Percentiles rank a stretch among this genome's conserved stretches.
Conservation (phyloP, 768 basidiomycete species). For the Pleurotus ostreatus region DNA sequence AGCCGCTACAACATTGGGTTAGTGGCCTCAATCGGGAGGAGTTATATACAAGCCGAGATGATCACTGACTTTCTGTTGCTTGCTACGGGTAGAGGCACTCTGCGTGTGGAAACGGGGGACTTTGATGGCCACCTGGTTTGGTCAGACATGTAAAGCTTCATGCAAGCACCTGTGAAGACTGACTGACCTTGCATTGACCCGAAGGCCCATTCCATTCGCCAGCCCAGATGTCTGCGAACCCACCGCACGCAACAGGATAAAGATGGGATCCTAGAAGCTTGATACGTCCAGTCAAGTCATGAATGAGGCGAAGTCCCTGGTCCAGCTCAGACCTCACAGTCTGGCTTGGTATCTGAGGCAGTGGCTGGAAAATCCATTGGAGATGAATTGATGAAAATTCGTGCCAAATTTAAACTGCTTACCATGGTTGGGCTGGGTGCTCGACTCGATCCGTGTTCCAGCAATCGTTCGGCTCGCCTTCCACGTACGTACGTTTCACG, state of each 20-base stretch:
- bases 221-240: slow-evolving; percentile 1
- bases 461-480: neutral
- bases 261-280: neutral
- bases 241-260: slow-evolving; percentile 4
- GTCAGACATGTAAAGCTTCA: neutral
- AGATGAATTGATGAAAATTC: neutral
- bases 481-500: neutral
- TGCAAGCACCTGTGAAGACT: neutral
- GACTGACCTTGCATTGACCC: neutral
- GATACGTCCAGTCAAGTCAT: neutral
- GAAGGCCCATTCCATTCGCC: neutral
- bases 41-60: no score
- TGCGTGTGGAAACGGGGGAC: neutral
- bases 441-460: neutral
- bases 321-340: neutral
- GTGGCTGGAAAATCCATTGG: neutral
- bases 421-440: neutral
- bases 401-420: neutral
- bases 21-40: neutral
- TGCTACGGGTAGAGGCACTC: neutral
- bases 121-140: slow-evolving; percentile 1
- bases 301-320: neutral
- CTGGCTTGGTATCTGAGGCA: neutral
- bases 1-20: neutral
- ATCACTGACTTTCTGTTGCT: neutral